Conservation (phyloP, 164 flowering plant genomes). For the Warburgia ugandensis region DNA sequence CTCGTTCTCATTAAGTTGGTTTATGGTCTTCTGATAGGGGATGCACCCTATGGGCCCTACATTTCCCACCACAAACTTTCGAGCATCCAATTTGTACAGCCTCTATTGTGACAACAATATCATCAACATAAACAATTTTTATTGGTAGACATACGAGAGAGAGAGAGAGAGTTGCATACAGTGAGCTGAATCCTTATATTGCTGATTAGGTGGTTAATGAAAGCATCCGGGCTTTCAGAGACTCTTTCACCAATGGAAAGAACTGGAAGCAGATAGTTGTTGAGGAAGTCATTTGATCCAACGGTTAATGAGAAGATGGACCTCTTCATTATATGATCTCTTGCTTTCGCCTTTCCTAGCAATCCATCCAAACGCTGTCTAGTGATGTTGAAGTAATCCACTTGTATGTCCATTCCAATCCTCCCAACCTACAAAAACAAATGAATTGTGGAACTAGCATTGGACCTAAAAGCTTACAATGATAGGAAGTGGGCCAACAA, state of each 20-base stretch:
- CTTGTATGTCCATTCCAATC: conserved; percentile 76
- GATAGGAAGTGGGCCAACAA: too few species aligned
- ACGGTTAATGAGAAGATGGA: conserved; percentile 87
- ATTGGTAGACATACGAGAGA: background rate
- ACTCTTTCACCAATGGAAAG: conserved; percentile 69
- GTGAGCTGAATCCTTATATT: conserved; percentile 63
- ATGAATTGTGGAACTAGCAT: background rate
- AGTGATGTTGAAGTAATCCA: conserved; percentile 84
- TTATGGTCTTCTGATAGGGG: conserved; percentile 86
- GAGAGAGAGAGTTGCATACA: conserved; percentile 24
- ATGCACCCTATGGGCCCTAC: conserved; percentile 96
- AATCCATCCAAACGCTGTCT: conserved; percentile 56
- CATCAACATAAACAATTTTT: background rate
- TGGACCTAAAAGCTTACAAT: too few species aligned
- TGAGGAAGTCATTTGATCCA: conserved; percentile 88
- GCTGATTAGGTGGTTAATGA: conserved; percentile 54
- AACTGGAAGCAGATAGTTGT: conserved; percentile 84
- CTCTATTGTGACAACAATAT: conserved; percentile 39
- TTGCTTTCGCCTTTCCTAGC: conserved; percentile 59
- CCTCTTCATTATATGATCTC: conserved; percentile 47
- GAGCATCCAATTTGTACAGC: conserved; percentile 70
- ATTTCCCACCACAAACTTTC: conserved; percentile 74
- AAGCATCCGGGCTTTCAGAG: conserved; percentile 53
- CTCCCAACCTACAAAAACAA: conserved; percentile 49
- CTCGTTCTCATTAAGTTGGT: conserved; percentile 40